These are phyloP conservation scores for Rhodotorula babjevae DNA, from an alignment of 768 basidiomycete genomes.

Conservation along the genomic window DNA sequence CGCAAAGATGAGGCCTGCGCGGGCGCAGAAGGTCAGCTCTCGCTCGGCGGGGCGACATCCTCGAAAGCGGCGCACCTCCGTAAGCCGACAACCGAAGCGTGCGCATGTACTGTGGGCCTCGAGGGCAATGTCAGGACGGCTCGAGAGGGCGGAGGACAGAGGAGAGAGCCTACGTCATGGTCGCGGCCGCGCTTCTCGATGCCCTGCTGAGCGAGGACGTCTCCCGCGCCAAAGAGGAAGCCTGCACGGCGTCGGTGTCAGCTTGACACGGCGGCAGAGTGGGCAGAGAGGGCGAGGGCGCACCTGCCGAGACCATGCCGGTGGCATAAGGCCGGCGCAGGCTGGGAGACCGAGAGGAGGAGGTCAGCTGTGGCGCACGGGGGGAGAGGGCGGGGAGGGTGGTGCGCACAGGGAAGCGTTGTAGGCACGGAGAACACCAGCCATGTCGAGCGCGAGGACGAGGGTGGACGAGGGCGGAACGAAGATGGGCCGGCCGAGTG, in stretches of 20 bases:
- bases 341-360: background rate
- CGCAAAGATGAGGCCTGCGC: conserved; percentile 75
- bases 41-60: fast-evolving
- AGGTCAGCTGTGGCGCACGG: background rate
- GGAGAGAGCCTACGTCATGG: conserved; percentile 56
- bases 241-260: background rate
- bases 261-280: background rate
- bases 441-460: conserved; percentile 4
- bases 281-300: background rate
- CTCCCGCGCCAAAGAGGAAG: conserved; percentile 47
- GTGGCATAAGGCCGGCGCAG: conserved; percentile 30
- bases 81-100: conserved; percentile 21
- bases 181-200: conserved; percentile 66
- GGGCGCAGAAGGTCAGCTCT: conserved; percentile 60
- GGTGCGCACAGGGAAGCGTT: conserved; percentile 24
- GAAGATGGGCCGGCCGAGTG: background rate
- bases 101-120: background rate
- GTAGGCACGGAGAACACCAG: conserved; percentile 30
- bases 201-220: conserved; percentile 78
- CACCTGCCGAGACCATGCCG: conserved; percentile 25
- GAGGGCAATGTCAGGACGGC: background rate
- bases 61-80: conserved; percentile 6
- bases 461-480: background rate
- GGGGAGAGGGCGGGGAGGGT: background rate
- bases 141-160: background rate